Percentiles rank a stretch among this genome's conserved stretches.
Evolutionary conservation across 2,329 filamentous ascomycete genomes (phyloP).

Genomic region (Fusarium euwallaceae): DNA sequence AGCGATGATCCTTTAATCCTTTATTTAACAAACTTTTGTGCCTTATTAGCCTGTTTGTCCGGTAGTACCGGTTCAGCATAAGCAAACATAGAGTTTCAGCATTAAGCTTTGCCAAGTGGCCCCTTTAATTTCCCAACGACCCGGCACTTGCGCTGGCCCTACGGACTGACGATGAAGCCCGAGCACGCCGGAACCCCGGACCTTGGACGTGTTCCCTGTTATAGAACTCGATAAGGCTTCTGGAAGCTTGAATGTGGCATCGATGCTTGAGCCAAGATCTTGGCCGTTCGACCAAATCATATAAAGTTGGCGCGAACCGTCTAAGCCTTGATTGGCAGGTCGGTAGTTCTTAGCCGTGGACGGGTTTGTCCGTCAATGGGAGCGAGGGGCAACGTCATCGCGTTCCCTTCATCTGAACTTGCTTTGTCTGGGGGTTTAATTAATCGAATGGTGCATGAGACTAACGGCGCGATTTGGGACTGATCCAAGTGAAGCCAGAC

Average conservation of each 20-base stretch:
- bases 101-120: constrained; percentile 3
- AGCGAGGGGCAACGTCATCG: not conserved
- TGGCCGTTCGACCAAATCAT: not conserved
- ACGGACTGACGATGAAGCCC: not conserved
- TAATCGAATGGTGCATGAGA: not conserved
- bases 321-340: not conserved
- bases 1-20: not conserved
- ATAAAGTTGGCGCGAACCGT: not conserved
- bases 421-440: not conserved
- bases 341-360: not conserved
- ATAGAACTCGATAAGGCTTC: not conserved
- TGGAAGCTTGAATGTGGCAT: not conserved
- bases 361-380: not conserved
- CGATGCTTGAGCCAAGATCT: not conserved
- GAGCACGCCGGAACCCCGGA: not conserved
- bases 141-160: not conserved
- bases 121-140: not conserved
- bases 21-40: not conserved
- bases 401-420: not conserved
- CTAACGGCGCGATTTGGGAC: not conserved
- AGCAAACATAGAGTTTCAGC: not conserved
- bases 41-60: not conserved
- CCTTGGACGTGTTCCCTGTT: not conserved
- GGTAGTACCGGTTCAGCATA: not conserved
- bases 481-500: not conserved